phyloP scores from a whole-genome alignment of 192 early-diverging fungal genomes.

The Coemansia sp. region DNA sequence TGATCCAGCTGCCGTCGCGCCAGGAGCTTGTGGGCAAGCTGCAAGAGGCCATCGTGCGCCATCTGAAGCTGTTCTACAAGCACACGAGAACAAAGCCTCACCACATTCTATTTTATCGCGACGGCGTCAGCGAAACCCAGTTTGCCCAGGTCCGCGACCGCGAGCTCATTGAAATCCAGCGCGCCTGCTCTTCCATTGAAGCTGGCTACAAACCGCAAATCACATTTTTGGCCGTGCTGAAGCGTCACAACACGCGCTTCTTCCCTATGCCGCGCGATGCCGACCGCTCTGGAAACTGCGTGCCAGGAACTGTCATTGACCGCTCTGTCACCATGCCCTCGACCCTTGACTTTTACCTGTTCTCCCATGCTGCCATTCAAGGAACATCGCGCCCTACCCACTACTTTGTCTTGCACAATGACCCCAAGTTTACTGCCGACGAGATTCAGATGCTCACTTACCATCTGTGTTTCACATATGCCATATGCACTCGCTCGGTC shows the following conservation, averaged over 20 bases:
- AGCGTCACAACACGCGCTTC: slow-evolving; percentile 81
- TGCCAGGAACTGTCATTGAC: slow-evolving; percentile 81
- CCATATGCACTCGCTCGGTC: slow-evolving; percentile 82
- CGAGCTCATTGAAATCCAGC: slow-evolving; percentile 73
- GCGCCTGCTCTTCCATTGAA: slow-evolving; percentile 63
- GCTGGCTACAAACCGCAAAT: slow-evolving; percentile 70
- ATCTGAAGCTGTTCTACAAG: slow-evolving; percentile 64
- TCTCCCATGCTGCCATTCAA: slow-evolving; percentile 87
- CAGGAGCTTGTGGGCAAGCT: slow-evolving; percentile 73
- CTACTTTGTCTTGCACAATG: slow-evolving; percentile 89
- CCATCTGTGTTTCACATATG: slow-evolving; percentile 86
- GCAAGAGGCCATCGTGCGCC: slow-evolving; percentile 57
- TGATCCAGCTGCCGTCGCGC: slow-evolving; percentile 66
- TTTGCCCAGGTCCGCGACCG: slow-evolving; percentile 68
- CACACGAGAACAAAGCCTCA: slow-evolving; percentile 61
- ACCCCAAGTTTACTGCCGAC: slow-evolving; percentile 77
- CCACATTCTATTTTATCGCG: slow-evolving; percentile 84
- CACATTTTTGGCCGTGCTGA: slow-evolving; percentile 69
- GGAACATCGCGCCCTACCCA: slow-evolving; percentile 90
- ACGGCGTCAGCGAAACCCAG: slow-evolving; percentile 89
- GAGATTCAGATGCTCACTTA: slow-evolving; percentile 84
- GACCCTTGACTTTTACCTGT: slow-evolving; percentile 86
- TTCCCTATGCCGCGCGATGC: slow-evolving; percentile 66
- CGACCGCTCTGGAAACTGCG: slow-evolving; percentile 77
- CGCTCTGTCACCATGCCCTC: slow-evolving; percentile 69